These are phyloP conservation scores for Scutellaria galericulata DNA, from an alignment of 257 asterid genomes.

Conservation along the genomic window DNA sequence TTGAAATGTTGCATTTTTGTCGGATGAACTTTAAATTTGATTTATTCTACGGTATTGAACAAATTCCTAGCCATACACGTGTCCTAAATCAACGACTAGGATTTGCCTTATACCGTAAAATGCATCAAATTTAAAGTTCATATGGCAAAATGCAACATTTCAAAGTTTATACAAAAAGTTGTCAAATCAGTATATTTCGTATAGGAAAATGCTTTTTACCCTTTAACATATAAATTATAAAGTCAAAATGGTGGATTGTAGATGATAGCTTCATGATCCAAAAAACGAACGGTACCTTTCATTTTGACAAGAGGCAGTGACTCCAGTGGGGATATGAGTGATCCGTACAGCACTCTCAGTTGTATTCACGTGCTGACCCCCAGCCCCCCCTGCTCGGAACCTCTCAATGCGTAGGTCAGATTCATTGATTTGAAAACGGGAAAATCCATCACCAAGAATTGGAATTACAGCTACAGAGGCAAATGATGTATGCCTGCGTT, in stretches of 20 bases:
- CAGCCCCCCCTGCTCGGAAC: constrained; percentile 83
- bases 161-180: too few species aligned
- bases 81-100: too few species aligned
- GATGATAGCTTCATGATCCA: not conserved
- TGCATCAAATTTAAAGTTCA: too few species aligned
- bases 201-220: too few species aligned
- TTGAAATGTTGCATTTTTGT: too few species aligned
- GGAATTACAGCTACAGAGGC: constrained; percentile 97
- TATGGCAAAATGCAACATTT: too few species aligned
- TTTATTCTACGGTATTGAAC: too few species aligned
- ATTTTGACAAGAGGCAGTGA: constrained; percentile 84
- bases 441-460: constrained; percentile 75
- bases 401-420: constrained; percentile 87
- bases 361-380: constrained; percentile 89
- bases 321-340: constrained; percentile 95
- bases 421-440: constrained; percentile 79
- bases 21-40: too few species aligned
- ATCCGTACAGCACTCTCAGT: constrained; percentile 96
- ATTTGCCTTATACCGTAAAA: too few species aligned
- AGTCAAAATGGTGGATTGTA: not conserved
- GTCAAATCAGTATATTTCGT: too few species aligned
- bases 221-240: too few species aligned
- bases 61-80: too few species aligned
- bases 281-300: constrained; percentile 62
- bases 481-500: constrained; percentile 94